Base-by-base conservation (phyloP, 1,284 basidiomycete species). In the Paramarasmius palmivorus region DNA sequence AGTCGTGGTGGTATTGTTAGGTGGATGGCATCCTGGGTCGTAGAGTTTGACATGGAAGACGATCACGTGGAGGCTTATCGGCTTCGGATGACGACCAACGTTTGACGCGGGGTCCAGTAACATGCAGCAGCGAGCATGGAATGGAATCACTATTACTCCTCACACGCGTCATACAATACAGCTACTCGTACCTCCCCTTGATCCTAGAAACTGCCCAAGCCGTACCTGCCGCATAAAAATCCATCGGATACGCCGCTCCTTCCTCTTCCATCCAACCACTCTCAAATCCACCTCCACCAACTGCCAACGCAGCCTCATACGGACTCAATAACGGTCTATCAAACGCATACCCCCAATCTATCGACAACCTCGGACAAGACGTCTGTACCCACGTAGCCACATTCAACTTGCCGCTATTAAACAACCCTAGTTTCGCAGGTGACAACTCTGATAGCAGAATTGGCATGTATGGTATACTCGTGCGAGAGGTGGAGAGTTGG, bases 311-410 rank as follows among this genome's bases (percentile, higher is more conserved):
- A 0, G 93, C 90, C 72, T 99, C 97, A 68, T 98, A 99, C 0
- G 96, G 95, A 61, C 88, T 96, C 25, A 99, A 74, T 42, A 99
- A 74, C 0, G 97, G 97, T 26, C 83, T 80, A 49, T 88, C 78
- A 72, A 99, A 99, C 0, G 96, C 96, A 65, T 95, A 95, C 2
- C 95, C 95, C 97, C 97, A 99, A 68, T 99, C 97, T 57, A 99
- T 99, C 6, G 93, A 95, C 48, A 99, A 73, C 14, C 96, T 83
- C 2, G 96, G 96, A 72, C 96, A 98, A 0, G 93, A 93, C 1
- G 96, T 98, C 68, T 98, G 96, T 19, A 98, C 86, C 65, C 98
- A 98, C 0, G 90, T 87, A 3, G 90, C 86, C 54, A 98, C 81
- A 60, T 93, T 80, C 0, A 83, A 80, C 22, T 17, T 23, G n/a